Conservation (phyloP, 2,329 filamentous ascomycete genomes). For the Neopestalotiopsis clavispora region DNA sequence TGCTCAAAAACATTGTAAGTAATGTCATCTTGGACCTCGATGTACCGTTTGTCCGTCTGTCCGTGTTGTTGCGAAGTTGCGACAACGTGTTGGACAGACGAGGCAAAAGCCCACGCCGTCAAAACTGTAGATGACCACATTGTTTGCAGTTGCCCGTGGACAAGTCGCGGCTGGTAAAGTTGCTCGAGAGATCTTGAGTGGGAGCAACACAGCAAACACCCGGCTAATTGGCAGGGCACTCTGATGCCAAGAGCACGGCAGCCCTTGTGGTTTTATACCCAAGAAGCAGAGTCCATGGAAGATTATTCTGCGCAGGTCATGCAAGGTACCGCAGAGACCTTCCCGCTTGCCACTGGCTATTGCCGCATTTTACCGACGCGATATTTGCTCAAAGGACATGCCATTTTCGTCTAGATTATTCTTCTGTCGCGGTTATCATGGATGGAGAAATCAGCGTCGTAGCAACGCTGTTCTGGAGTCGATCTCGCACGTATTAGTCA, state of each 20-base stretch:
- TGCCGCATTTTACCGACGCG: not conserved
- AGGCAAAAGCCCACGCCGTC: constrained; percentile 1
- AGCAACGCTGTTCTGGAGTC: not conserved
- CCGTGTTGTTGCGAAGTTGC: not conserved
- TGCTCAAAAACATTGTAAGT: constrained; percentile 50
- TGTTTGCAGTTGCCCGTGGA: not conserved
- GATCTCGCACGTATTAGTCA: not conserved
- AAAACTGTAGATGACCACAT: not conserved
- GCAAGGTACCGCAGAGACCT: not conserved
- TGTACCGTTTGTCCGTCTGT: constrained; percentile 17
- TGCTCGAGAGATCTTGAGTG: not conserved
- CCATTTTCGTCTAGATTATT: not conserved
- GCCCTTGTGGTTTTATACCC: not conserved
- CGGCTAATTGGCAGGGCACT: not conserved
- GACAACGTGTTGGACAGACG: not conserved
- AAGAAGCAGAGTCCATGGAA: not conserved
- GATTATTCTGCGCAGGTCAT: not conserved
- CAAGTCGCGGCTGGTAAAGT: not conserved
- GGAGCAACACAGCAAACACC: not conserved
- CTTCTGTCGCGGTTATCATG: not conserved
- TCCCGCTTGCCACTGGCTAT: not conserved
- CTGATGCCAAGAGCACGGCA: not conserved
- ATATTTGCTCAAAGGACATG: not conserved
- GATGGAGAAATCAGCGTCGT: not conserved
- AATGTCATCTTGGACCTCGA: constrained; percentile 13